Evolutionary conservation across 75 land plant genomes (phyloP), one percentile per base, ranked within the genome.

Genomic region (Pseudotsuga menziesii): DNA sequence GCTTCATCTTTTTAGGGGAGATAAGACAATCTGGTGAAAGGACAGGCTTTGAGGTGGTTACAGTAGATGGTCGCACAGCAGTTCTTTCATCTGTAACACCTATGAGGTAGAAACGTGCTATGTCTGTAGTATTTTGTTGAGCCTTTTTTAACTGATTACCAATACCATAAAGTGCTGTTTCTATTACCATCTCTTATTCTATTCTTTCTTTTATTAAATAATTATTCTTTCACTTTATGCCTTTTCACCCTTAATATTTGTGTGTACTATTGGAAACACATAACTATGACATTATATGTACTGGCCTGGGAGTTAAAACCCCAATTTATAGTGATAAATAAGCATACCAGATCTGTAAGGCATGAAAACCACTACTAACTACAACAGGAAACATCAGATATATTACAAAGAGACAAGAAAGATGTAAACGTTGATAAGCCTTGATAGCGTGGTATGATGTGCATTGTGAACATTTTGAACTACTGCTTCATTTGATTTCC

Each of bases 21-120:
- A 55, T 84, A 8, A 87, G 96, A 57, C 73, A 84, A 74, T 82
- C 81, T 1, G 80, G 82, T 6, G 87, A 93, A 61, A 81, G 96
- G 54, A 84, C 85, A 6, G 96, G 96, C 2, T 93, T 93, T 64
- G 90, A 93, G 77, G 90, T 93, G 6, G 90, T 93, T 27, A 89
- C 90, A 13, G 25, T 91, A 48, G 87, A 91, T 81, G 93, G 91
- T 41, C 80, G 78, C 22, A 76, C 58, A 57, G 88, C 79, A 25
- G 81, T 76, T 17, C 86, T 92, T 9, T 88, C 92, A 55, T 90
- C 90, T 55, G 52, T 80, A 44, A 54, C 52, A 35, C 77, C 64
- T 58, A 66, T 78, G 13, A 83, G 85, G 88, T 89, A 67, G 22
- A 67, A 67, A 19, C 14, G 20, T 67, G 23, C n/a, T 63, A 20